Evolutionary conservation across 306 rosid genomes (phyloP).

Genomic region (Mimosa bimucronata): DNA sequence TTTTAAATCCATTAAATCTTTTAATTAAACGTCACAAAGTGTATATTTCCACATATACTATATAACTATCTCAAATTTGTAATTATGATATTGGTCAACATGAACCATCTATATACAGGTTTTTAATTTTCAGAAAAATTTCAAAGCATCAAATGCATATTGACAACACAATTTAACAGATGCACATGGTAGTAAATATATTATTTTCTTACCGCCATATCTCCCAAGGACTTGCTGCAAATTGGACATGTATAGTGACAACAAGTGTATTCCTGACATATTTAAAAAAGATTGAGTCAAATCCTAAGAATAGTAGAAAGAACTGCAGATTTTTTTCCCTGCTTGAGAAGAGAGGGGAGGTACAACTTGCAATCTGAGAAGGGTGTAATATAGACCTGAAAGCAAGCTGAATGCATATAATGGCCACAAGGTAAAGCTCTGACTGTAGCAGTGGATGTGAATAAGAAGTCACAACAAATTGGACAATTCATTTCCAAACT

Average conservation of each 20-base stretch:
- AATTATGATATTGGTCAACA: neutral
- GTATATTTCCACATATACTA: neutral
- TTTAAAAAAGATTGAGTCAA: conserved; percentile 42
- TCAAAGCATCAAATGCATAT: conserved; percentile 1
- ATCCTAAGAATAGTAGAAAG: neutral
- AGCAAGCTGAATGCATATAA: conserved; percentile 99
- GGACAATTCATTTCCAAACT: conserved; percentile 96
- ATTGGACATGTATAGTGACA: conserved; percentile 97
- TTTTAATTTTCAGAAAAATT: neutral
- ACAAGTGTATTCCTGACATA: conserved; percentile 86
- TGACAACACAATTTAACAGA: neutral
- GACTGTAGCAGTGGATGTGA: conserved; percentile 93
- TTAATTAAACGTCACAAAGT: conserved; percentile 16
- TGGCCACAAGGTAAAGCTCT: conserved; percentile 97
- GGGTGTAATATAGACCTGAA: conserved; percentile 67
- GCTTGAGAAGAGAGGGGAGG: neutral
- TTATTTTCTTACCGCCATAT: conserved; percentile 85
- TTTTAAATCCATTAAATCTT: conserved; percentile 22
- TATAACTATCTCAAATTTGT: neutral
- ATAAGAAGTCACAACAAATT: conserved; percentile 92
- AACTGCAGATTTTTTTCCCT: neutral
- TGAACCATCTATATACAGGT: neutral
- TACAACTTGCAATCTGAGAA: conserved; percentile 21
- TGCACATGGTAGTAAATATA: neutral
- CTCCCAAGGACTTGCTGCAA: conserved; percentile 98